Percentiles rank a stretch among this genome's conserved stretches.
phyloP scores from a whole-genome alignment of 305 asterid genomes.

The Solanum hybrid region DNA sequence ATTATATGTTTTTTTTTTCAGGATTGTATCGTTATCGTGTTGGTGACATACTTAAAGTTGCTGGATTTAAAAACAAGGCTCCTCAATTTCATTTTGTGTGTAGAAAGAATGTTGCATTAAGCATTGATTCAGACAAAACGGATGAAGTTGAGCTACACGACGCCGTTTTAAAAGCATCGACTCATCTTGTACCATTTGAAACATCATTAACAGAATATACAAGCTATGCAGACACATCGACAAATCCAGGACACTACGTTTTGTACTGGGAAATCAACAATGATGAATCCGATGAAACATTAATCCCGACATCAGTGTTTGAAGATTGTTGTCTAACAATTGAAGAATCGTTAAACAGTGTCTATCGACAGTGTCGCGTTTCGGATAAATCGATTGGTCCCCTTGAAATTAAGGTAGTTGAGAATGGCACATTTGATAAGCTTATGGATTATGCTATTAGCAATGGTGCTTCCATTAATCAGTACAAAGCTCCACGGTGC shows the following conservation, averaged over 20 bases:
- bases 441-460: conserved; percentile 10
- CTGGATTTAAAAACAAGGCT: conserved; percentile 13
- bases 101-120: conserved; percentile 11
- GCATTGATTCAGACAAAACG: conserved; percentile 17
- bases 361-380: conserved; percentile 7
- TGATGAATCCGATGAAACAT: not conserved
- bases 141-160: conserved; percentile 13
- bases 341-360: conserved; percentile 12
- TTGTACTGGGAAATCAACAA: conserved; percentile 15
- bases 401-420: conserved; percentile 17
- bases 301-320: not conserved
- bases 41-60: conserved; percentile 17
- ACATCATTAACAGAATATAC: conserved; percentile 8
- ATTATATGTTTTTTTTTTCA: not conserved
- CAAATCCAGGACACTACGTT: conserved; percentile 16
- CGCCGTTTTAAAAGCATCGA: conserved; percentile 4
- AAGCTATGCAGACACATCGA: conserved; percentile 4
- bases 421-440: conserved; percentile 7
- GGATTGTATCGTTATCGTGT: conserved; percentile 17
- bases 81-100: conserved; percentile 14
- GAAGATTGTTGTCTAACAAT: conserved; percentile 8
- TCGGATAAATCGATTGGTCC: conserved; percentile 1
- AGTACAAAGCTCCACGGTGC: conserved; percentile 17
- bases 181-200: conserved; percentile 5
- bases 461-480: conserved; percentile 9